phyloP scores from a whole-genome alignment of 129 eudicot genomes.

The Arctium lappa region DNA sequence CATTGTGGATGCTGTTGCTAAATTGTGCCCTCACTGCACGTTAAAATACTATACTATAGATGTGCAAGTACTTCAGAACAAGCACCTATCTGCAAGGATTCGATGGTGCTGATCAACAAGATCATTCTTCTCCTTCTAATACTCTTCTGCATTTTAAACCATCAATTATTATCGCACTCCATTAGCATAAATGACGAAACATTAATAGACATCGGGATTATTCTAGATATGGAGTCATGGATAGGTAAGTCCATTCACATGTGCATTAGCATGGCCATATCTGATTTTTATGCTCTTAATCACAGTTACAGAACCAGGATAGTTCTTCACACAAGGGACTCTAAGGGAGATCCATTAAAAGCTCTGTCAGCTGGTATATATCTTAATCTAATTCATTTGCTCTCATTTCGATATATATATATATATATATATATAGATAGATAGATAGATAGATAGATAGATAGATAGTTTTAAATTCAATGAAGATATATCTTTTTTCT shows the following conservation, averaged over 20 bases:
- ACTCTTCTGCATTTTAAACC: background rate
- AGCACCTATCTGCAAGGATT: background rate
- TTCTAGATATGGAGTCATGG: slow-evolving; percentile 16
- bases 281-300: slow-evolving; percentile 6
- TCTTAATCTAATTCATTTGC: background rate
- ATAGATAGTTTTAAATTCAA: background rate
- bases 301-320: background rate
- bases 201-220: background rate
- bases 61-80: background rate
- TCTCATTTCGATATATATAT: too few relatives aligned
- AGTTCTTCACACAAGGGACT: slow-evolving; percentile 8
- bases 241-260: slow-evolving; percentile 12
- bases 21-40: background rate
- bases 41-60: too few relatives aligned
- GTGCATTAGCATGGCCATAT: slow-evolving; percentile 9
- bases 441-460: too few relatives aligned
- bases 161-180: background rate
- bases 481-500: background rate
- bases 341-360: slow-evolving; percentile 9
- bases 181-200: background rate
- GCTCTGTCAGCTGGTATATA: slow-evolving; percentile 10
- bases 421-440: background rate
- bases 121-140: background rate
- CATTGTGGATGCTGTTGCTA: background rate
- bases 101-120: background rate